Percentiles rank a stretch among this genome's conserved stretches.
Evolutionary conservation across 306 rosid genomes (phyloP).

Genomic region (Cucurbita argyrosperma): DNA sequence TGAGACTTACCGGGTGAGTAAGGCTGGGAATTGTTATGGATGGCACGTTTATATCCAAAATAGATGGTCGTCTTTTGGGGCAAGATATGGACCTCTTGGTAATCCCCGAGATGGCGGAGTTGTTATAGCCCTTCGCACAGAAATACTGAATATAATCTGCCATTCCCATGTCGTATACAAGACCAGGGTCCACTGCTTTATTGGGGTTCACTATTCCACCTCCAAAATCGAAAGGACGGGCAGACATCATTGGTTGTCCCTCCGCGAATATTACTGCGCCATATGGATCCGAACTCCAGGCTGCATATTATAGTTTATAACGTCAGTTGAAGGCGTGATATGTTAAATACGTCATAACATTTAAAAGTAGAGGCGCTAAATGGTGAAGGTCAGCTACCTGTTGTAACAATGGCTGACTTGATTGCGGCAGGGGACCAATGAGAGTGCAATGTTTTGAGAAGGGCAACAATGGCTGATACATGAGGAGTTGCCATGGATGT

Average conservation of each 20-base stretch:
- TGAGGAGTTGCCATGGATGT: conserved; percentile 28
- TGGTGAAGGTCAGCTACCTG: conserved; percentile 4
- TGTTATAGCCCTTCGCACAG: background rate
- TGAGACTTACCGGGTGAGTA: background rate
- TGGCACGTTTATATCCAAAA: background rate
- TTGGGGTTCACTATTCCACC: background rate
- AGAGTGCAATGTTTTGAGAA: conserved; percentile 15
- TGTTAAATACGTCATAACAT: background rate
- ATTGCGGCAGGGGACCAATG: conserved; percentile 14
- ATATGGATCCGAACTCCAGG: background rate
- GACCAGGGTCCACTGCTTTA: background rate
- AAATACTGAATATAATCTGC: background rate
- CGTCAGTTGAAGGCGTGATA: background rate
- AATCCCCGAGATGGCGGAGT: background rate
- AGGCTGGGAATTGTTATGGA: background rate
- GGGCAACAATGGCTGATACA: conserved; percentile 19
- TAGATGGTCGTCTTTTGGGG: background rate
- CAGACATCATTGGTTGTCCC: background rate
- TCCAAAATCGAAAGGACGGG: background rate
- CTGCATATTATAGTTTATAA: background rate
- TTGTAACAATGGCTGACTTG: conserved; percentile 12
- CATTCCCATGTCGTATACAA: background rate
- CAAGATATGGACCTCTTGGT: background rate
- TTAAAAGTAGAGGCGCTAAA: background rate
- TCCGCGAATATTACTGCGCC: background rate